These are phyloP conservation scores for Grosmannia penicillata DNA, from an alignment of 2,329 filamentous ascomycete species.

Conservation along the genomic window DNA sequence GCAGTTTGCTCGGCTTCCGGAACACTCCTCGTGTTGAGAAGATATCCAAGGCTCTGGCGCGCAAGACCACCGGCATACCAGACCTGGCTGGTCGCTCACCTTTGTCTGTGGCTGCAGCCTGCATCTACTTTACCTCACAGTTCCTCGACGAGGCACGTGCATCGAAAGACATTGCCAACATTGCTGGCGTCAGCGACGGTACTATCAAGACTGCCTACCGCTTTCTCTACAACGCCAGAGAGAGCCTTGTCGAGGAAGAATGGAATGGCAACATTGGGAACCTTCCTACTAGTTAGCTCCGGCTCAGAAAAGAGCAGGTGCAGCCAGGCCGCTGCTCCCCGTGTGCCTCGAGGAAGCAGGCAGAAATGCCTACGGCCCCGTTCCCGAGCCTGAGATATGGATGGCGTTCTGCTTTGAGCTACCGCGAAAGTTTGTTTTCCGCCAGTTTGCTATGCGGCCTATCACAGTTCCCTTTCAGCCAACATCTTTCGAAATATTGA, in stretches of 20 bases:
- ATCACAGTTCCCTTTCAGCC: too few relatives aligned
- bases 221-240: conserved; percentile 60
- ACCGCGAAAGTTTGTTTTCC: too few relatives aligned
- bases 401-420: too few relatives aligned
- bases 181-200: conserved; percentile 86
- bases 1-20: conserved; percentile 63
- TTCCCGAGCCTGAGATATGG: too few relatives aligned
- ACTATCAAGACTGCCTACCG: conserved; percentile 96
- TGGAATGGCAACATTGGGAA: conserved; percentile 49
- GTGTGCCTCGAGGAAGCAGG: too few relatives aligned
- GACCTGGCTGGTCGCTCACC: conserved; percentile 86
- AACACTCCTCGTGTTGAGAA: conserved; percentile 61
- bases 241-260: conserved; percentile 35
- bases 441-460: too few relatives aligned
- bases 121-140: conserved; percentile 90
- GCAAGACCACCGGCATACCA: conserved; percentile 61
- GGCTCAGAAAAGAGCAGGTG: too few relatives aligned
- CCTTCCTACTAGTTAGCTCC: conserved; percentile 44
- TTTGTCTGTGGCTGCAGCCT: conserved; percentile 83
- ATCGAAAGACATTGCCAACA: conserved; percentile 73
- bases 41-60: conserved; percentile 64
- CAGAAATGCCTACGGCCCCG: too few relatives aligned
- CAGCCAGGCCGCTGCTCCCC: too few relatives aligned
- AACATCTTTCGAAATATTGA: too few relatives aligned
- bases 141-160: conserved; percentile 65